These are phyloP conservation scores for Ascobolus immersus DNA, from an alignment of 495 filamentous ascomycete genomes.

Conservation along the genomic window DNA sequence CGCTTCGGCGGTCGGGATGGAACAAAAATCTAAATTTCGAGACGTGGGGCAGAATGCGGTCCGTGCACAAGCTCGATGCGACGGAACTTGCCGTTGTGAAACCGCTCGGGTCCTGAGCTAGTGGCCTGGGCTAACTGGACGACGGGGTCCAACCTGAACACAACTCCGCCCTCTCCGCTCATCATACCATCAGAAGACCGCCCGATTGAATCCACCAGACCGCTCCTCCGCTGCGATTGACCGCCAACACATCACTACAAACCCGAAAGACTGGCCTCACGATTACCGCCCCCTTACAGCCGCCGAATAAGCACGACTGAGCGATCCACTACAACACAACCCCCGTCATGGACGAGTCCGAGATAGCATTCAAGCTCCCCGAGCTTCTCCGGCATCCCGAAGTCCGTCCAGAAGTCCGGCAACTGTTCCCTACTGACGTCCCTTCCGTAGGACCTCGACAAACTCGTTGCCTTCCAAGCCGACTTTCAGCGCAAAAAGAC, in stretches of 20 bases:
- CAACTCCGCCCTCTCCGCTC: not conserved
- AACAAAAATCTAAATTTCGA: too few species aligned
- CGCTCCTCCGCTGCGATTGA: not conserved
- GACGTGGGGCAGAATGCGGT: too few species aligned
- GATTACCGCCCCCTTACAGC: not conserved
- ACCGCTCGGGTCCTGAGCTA: too few species aligned
- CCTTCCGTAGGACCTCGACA: constrained; percentile 54
- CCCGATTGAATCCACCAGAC: not conserved
- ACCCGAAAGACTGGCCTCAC: not conserved
- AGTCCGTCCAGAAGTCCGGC: constrained; percentile 5
- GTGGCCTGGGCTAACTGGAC: too few species aligned
- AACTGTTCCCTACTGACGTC: not conserved
- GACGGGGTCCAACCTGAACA: not conserved
- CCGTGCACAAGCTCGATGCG: too few species aligned
- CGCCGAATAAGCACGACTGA: not conserved
- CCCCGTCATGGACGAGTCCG: constrained; percentile 23
- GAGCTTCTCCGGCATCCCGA: constrained; percentile 47
- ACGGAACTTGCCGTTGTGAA: too few species aligned
- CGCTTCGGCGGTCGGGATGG: too few species aligned
- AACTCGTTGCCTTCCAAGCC: constrained; percentile 64
- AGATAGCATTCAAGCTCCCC: constrained; percentile 36
- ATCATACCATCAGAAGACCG: not conserved
- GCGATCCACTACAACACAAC: not conserved
- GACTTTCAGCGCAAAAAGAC: constrained; percentile 90
- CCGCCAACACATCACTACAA: not conserved